Conservation (phyloP, 148 eudicot species). For the Rhododendron molle region DNA sequence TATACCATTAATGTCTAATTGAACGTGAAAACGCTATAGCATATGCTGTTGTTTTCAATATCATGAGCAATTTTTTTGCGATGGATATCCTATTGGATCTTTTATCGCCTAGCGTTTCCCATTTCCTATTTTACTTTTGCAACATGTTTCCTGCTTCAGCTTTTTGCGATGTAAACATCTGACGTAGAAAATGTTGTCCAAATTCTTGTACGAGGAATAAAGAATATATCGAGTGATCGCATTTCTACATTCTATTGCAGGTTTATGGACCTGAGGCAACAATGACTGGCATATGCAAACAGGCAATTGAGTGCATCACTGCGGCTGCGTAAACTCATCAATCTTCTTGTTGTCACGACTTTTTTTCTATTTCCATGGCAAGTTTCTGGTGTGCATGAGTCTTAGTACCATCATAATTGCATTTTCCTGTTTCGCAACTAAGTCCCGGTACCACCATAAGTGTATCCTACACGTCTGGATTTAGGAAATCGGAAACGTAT, state of each 20-base stretch:
- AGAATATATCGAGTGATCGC: neutral
- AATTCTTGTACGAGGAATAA: neutral
- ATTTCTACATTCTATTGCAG: constrained; percentile 22
- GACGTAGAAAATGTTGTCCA: neutral
- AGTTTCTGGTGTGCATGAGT: neutral
- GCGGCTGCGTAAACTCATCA: constrained; percentile 45
- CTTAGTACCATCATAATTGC: neutral
- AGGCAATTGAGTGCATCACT: constrained; percentile 75
- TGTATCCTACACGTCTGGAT: neutral
- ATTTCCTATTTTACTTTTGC: neutral
- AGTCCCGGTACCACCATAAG: too few species aligned
- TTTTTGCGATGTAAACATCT: neutral
- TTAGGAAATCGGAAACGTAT: neutral
- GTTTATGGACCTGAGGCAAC: constrained; percentile 88
- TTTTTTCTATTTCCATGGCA: neutral
- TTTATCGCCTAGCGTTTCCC: neutral
- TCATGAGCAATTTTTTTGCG: too few species aligned
- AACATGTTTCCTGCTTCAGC: neutral
- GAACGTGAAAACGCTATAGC: too few species aligned
- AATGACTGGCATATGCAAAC: constrained; percentile 92
- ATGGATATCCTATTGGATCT: neutral
- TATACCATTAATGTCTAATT: too few species aligned
- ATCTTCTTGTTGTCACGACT: neutral
- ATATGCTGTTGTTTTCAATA: too few species aligned
- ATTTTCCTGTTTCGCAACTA: too few species aligned